These are phyloP conservation scores for Lenzites betulinus DNA, from an alignment of 768 basidiomycete genomes.

Conservation along the genomic window DNA sequence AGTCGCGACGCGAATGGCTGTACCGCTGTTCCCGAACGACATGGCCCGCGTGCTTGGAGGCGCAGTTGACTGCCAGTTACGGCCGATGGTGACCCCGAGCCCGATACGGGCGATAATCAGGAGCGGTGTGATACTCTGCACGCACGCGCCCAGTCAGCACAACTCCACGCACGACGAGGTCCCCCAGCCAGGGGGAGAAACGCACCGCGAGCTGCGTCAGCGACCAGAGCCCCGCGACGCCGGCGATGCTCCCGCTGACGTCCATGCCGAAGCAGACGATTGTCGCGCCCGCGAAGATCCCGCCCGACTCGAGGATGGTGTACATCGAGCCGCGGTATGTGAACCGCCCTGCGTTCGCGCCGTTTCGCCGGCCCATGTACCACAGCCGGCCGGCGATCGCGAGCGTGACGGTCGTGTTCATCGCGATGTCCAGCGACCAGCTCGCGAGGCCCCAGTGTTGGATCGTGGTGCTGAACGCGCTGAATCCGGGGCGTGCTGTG, in stretches of 20 bases:
- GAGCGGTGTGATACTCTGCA: too few relatives aligned
- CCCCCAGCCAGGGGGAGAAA: neutral
- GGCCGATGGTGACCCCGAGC: too few relatives aligned
- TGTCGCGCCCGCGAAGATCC: constrained; percentile 4
- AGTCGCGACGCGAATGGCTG: too few relatives aligned
- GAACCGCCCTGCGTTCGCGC: neutral
- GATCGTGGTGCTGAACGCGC: too few relatives aligned
- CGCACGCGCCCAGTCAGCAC: too few relatives aligned
- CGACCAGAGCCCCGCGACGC: neutral
- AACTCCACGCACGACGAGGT: too few relatives aligned
- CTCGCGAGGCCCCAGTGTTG: too few relatives aligned
- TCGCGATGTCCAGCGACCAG: constrained; percentile 3
- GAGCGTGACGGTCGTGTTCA: constrained; percentile 1
- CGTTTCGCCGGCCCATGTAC: neutral
- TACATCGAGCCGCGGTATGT: neutral
- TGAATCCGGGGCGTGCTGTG: too few relatives aligned
- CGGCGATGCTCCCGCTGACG: neutral
- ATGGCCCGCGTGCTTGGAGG: too few relatives aligned
- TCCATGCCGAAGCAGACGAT: neutral
- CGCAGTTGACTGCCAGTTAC: too few relatives aligned
- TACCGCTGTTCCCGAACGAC: too few relatives aligned
- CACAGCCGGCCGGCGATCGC: neutral
- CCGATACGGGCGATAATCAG: too few relatives aligned
- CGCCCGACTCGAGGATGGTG: constrained; percentile 10
- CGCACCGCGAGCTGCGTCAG: constrained; percentile 1